Conservation (phyloP, 1,139 yeast genomes). For the Candida mesenterica region DNA sequence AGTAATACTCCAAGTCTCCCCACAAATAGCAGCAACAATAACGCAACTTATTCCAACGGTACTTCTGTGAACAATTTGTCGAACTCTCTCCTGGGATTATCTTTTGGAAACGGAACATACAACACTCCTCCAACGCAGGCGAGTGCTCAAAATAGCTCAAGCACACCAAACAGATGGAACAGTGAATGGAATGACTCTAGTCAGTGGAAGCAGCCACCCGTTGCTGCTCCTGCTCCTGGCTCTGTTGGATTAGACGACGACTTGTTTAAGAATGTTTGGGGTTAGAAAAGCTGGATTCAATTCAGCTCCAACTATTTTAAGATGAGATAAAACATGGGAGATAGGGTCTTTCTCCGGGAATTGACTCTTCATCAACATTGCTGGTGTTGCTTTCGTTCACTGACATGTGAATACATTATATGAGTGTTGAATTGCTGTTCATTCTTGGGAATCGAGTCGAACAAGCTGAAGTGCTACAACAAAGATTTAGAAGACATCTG, state of each 20-base stretch:
- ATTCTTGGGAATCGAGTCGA: too few relatives aligned
- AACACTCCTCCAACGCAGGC: not conserved
- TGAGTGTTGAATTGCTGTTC: too few relatives aligned
- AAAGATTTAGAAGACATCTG: too few relatives aligned
- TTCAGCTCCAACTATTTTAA: too few relatives aligned
- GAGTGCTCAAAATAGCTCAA: not conserved
- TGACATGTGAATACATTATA: too few relatives aligned
- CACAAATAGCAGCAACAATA: too few relatives aligned
- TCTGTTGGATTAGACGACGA: slow-evolving; percentile 38
- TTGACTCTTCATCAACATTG: not conserved
- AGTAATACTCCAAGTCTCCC: too few relatives aligned
- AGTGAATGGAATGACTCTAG: slow-evolving; percentile 39
- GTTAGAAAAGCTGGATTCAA: too few relatives aligned
- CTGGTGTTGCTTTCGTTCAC: too few relatives aligned
- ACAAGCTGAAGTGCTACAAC: too few relatives aligned
- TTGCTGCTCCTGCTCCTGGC: slow-evolving; percentile 8
- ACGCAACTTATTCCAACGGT: not conserved
- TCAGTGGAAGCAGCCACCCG: slow-evolving; percentile 4
- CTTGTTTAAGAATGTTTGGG: slow-evolving; percentile 41
- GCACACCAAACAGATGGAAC: slow-evolving; percentile 21
- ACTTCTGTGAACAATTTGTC: slow-evolving; percentile 20
- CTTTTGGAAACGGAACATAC: slow-evolving; percentile 14
- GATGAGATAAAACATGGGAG: too few relatives aligned
- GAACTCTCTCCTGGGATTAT: slow-evolving; percentile 38
- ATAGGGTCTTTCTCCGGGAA: too few relatives aligned